phyloP scores from a whole-genome alignment of 148 eudicot species.

The Amaranthus palmeri region DNA sequence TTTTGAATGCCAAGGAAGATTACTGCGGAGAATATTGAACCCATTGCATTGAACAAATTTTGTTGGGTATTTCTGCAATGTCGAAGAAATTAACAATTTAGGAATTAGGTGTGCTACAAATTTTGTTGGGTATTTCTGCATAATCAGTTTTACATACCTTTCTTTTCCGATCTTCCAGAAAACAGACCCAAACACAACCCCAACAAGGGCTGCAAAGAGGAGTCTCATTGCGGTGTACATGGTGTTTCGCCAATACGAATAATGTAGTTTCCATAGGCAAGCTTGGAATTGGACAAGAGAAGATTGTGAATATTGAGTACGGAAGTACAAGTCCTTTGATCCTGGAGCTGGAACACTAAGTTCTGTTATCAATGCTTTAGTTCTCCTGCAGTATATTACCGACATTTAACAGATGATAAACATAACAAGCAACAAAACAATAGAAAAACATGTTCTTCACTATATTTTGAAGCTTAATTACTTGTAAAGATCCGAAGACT shows the following conservation, averaged over 20 bases:
- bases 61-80: constrained; percentile 31
- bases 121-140: too few species aligned
- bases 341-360: constrained; percentile 46
- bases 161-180: constrained; percentile 48
- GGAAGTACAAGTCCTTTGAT: constrained; percentile 48
- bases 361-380: constrained; percentile 41
- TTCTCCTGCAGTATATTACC: constrained; percentile 37
- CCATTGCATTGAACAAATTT: constrained; percentile 60
- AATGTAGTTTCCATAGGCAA: constrained; percentile 57
- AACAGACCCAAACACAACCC: constrained; percentile 49
- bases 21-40: constrained; percentile 56
- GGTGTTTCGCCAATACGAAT: constrained; percentile 62
- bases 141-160: constrained; percentile 23
- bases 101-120: background rate
- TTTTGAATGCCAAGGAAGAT: constrained; percentile 50
- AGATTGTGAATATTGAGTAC: constrained; percentile 48
- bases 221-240: constrained; percentile 55
- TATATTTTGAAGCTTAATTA: constrained; percentile 3
- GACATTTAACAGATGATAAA: background rate
- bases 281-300: constrained; percentile 39
- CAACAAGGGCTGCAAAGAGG: constrained; percentile 44
- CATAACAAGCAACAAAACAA: background rate
- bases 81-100: background rate
- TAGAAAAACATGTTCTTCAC: background rate
- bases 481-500: constrained; percentile 49